These are phyloP conservation scores for Pyrenophora teres DNA, from an alignment of 2,329 filamentous ascomycete genomes.

Conservation along the genomic window DNA sequence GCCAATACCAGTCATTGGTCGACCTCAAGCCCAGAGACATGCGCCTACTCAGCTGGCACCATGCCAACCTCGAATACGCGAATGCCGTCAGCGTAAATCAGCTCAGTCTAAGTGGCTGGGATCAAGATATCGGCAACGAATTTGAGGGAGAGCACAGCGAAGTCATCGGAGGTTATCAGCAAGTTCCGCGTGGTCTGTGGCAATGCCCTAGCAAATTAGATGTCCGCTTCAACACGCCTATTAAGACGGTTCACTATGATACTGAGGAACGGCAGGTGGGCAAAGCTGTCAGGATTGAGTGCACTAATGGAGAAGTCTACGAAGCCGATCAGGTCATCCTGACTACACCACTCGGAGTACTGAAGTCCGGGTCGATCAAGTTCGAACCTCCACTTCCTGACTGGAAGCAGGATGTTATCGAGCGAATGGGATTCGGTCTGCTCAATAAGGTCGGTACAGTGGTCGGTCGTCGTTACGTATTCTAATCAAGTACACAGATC, in stretches of 20 bases:
- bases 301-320: slow-evolving; percentile 74
- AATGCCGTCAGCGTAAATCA: slow-evolving; percentile 88
- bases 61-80: slow-evolving; percentile 96
- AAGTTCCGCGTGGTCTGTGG: slow-evolving; percentile 84
- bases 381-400: slow-evolving; percentile 89
- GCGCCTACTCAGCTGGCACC: slow-evolving; percentile 94
- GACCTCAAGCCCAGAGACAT: slow-evolving; percentile 85
- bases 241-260: slow-evolving; percentile 72
- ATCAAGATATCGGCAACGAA: slow-evolving; percentile 96
- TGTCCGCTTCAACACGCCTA: slow-evolving; percentile 72
- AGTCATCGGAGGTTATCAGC: slow-evolving; percentile 91
- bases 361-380: slow-evolving; percentile 80
- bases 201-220: slow-evolving; percentile 77
- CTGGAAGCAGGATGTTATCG: slow-evolving; percentile 82
- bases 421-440: slow-evolving; percentile 86
- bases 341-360: slow-evolving; percentile 85
- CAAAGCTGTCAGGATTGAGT: slow-evolving; percentile 56
- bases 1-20: slow-evolving; percentile 81
- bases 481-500: slow-evolving; percentile 52
- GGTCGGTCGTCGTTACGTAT: neutral
- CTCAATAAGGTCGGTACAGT: slow-evolving; percentile 75
- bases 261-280: slow-evolving; percentile 18
- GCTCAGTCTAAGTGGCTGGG: slow-evolving; percentile 89
- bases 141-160: slow-evolving; percentile 95
- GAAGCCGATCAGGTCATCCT: slow-evolving; percentile 91